phyloP scores from a whole-genome alignment of 768 basidiomycete species.

The Trametes coccinea region DNA sequence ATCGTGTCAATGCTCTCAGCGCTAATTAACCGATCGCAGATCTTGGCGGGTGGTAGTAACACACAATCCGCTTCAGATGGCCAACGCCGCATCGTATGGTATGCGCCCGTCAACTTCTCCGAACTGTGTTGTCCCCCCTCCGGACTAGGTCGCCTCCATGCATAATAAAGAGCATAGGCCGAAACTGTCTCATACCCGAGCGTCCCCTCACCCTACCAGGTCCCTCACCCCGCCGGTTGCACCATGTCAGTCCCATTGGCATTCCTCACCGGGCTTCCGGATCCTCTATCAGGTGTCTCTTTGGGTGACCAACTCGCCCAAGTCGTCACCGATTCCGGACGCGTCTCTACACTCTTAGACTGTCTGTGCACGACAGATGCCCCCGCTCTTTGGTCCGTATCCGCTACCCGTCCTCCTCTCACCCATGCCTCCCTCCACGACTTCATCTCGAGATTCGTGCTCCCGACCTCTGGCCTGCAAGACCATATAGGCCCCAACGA shows the following conservation, averaged over 20 bases:
- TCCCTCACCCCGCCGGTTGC: constrained; percentile 1
- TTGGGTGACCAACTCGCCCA: constrained; percentile 42
- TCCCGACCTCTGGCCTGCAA: constrained; percentile 37
- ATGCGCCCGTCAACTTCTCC: background rate
- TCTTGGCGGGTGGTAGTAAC: background rate
- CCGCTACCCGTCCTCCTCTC: constrained; percentile 38
- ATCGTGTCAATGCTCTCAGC: constrained; percentile 5
- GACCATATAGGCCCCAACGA: constrained; percentile 42
- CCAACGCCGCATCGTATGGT: background rate
- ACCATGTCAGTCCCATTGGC: constrained; percentile 24
- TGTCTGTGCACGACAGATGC: constrained; percentile 37
- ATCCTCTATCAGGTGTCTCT: constrained; percentile 31
- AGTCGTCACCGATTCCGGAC: constrained; percentile 33
- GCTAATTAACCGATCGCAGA: background rate
- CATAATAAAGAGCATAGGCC: background rate
- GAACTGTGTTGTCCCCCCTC: background rate
- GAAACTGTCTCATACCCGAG: background rate
- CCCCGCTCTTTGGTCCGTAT: constrained; percentile 44
- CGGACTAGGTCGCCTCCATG: background rate
- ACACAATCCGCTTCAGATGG: background rate
- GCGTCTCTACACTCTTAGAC: constrained; percentile 40
- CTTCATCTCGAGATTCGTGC: constrained; percentile 41
- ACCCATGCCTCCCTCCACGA: constrained; percentile 37
- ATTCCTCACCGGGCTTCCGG: constrained; percentile 33
- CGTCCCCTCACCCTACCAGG: constrained; percentile 4